Evolutionary conservation across 768 basidiomycete genomes (phyloP), one percentile per base, ranked within the genome.

Genomic region (Trametes elegans): DNA sequence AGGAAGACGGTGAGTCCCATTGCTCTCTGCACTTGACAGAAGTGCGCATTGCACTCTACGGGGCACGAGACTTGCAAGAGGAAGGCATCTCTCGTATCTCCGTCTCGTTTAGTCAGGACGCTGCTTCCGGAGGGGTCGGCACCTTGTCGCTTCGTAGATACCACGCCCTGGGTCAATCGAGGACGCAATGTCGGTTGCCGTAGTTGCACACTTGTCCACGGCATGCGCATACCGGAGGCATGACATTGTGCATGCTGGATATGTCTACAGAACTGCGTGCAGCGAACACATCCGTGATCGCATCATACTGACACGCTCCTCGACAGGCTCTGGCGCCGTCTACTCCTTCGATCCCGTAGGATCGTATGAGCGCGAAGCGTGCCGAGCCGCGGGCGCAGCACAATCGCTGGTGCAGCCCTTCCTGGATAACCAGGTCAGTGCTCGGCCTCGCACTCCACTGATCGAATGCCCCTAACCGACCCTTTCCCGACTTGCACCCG

Each of bases 301-400:
- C 52, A 40, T 53, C 53, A 61, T 60, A 59, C 29, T 42, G 11
- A 52, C 39, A 8, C 6, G 16, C n/a, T 48, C 27, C 16, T 34
- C 27, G 24, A 32, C 68, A 96, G 93, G 95, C 10, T 84, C 91
- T 32, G 97, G 97, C 48, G 93, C 96, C 9, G 95, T 99, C 27
- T 99, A 99, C 79, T 98, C 96, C n/a, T 99, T 97, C 71, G 97
- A 99, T 73, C 97, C 97, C 34, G 93, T 98, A 28, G 97, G 97
- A 24, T 94, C 91, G 43, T 99, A 99, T 71, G 95, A 98, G 73
- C 89, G 97, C 57, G 94, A 97, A 74, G 83, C 90, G 28, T 98
- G 95, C 75, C 87, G 97, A 59, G 95, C 95, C 34, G 94, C 95
- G 43, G 97, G 97, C 45, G 89, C 95, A 14, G 96, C 95, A n/a